Base-by-base conservation (phyloP, 2,329 filamentous ascomycete genomes). In the Fusarium staphyleae region DNA sequence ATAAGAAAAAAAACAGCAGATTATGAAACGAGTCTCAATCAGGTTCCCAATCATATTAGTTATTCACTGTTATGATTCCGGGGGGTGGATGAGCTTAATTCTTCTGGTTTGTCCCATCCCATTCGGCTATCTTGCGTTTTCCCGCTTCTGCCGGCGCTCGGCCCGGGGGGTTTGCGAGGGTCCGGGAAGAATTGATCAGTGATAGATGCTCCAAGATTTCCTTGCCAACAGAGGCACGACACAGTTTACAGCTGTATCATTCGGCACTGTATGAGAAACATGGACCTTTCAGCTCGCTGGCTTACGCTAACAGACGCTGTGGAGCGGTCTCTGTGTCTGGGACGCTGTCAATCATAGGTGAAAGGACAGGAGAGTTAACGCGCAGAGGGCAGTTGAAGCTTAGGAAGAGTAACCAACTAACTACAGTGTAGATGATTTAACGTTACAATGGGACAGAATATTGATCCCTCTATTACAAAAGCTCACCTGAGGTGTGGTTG, bases 91-190 rank as follows among this genome's bases (percentile, higher is more conserved):
- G 34, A 44, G 47, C 24, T 34, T 46, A 13, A 46, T 47, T 55
- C 28, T 40, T 50, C 26, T 28, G 41, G 42, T 28, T 9, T 36
- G 32, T 55, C 24, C 28, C 18, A 42, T 42, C 35, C 37, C 32
- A 13, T 57, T 55, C 40, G 47, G 35, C 29, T 46, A 51, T 57
- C 41, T 34, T 33, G 46, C 16, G 33, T 39, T 26, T 44, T 32
- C 11, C 41, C 48, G 33, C 34, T 47, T 22, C n/a, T 51, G 24
- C 39, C 34, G 48, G 28, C 13, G 41, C n/a, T 30, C 35, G 34
- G 32, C 42, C 29, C 33, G 43, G 18, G 45, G 28, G 30, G 24
- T 49, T n/a, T n/a, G n/a, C n/a, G n/a, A n/a, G n/a, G n/a, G n/a
- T n/a, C n/a, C n/a, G n/a, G n/a, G n/a, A n/a, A n/a, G n/a, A n/a